Evolutionary conservation across 116 monocot species (phyloP).

Genomic region (Posidonia oceanica): DNA sequence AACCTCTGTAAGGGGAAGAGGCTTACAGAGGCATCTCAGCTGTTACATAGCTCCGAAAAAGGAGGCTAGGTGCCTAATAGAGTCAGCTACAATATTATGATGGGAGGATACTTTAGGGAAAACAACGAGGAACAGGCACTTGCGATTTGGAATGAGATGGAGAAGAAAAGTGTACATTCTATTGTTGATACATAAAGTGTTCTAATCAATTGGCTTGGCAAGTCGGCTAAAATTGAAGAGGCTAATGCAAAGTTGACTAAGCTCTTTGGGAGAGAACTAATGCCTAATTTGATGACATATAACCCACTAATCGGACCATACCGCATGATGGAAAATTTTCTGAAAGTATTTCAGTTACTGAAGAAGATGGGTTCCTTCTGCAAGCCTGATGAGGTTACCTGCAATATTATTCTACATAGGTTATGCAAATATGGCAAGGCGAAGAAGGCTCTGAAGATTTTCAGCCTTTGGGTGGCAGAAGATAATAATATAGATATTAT

Average conservation of each 20-base stretch:
- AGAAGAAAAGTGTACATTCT: slow-evolving; percentile 43
- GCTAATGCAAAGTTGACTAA: slow-evolving; percentile 65
- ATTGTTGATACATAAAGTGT: slow-evolving; percentile 59
- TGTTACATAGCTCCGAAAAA: slow-evolving; percentile 52
- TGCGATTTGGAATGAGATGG: slow-evolving; percentile 73
- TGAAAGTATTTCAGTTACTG: slow-evolving; percentile 77
- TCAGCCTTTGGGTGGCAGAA: slow-evolving; percentile 60
- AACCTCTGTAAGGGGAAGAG: slow-evolving; percentile 65
- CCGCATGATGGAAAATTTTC: slow-evolving; percentile 64
- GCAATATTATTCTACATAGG: slow-evolving; percentile 78
- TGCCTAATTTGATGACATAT: slow-evolving; percentile 74
- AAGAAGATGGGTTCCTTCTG: slow-evolving; percentile 86
- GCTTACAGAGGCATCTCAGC: slow-evolving; percentile 46
- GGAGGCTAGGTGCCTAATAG: slow-evolving; percentile 68
- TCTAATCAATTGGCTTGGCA: slow-evolving; percentile 67
- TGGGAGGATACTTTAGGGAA: slow-evolving; percentile 56
- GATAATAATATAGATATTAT: slow-evolving; percentile 74
- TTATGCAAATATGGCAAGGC: slow-evolving; percentile 51
- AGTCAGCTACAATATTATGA: slow-evolving; percentile 76
- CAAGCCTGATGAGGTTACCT: slow-evolving; percentile 79
- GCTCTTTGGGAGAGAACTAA: slow-evolving; percentile 48
- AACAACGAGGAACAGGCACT: slow-evolving; percentile 39
- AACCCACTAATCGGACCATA: slow-evolving; percentile 78
- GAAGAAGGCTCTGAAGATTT: slow-evolving; percentile 68
- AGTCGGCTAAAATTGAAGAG: slow-evolving; percentile 25